Conservation (phyloP, 768 basidiomycete species). For the Pleurotus djamor region DNA sequence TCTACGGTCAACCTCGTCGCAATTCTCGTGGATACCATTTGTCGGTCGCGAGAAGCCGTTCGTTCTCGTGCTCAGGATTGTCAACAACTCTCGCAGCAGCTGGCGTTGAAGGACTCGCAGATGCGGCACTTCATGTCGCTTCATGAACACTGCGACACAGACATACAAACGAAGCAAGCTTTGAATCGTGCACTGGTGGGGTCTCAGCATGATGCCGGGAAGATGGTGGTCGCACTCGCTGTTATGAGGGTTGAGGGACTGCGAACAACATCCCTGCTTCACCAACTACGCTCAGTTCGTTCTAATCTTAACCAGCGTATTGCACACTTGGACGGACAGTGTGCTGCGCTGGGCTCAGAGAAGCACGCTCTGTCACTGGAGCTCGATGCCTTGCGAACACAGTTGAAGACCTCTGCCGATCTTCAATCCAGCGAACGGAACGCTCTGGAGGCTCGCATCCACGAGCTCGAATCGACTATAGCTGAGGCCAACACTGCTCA, state of each 20-base stretch:
- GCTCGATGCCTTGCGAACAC: neutral
- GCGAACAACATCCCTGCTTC: slow-evolving; percentile 1
- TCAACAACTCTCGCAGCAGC: neutral
- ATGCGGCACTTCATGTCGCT: slow-evolving; percentile 8
- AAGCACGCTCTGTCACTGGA: slow-evolving; percentile 3
- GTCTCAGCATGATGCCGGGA: slow-evolving; percentile 13
- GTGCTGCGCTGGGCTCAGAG: slow-evolving; percentile 4
- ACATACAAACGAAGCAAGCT: slow-evolving; percentile 7
- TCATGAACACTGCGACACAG: slow-evolving; percentile 4
- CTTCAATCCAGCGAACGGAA: neutral
- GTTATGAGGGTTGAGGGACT: slow-evolving; percentile 13
- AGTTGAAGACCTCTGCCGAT: neutral
- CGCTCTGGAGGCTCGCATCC: slow-evolving; percentile 16
- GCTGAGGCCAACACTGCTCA: slow-evolving; percentile 17
- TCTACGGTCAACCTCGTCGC: slow-evolving; percentile 33
- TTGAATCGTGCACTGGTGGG: neutral
- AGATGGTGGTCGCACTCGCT: slow-evolving; percentile 22
- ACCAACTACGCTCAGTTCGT: neutral
- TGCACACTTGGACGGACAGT: slow-evolving; percentile 7
- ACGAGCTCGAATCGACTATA: slow-evolving; percentile 15
- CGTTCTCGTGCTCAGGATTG: neutral
- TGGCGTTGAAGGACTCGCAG: slow-evolving; percentile 3
- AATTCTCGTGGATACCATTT: slow-evolving; percentile 34
- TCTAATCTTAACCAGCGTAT: neutral
- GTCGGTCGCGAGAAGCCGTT: slow-evolving; percentile 22